Base-by-base conservation (phyloP, 345 rosid genomes). In the Populus alba region DNA sequence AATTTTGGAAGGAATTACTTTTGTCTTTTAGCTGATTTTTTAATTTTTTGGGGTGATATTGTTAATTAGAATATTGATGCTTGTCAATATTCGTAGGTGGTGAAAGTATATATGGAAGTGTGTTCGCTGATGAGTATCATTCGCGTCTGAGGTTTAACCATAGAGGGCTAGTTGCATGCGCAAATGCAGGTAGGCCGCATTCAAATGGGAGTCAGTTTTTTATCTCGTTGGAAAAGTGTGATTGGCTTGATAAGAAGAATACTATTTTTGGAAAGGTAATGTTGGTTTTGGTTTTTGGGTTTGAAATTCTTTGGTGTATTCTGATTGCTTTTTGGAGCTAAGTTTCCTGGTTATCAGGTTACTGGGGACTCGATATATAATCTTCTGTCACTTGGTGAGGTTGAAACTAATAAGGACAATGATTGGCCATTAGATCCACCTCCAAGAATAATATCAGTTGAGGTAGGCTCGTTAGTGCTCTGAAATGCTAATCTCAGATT, bases 161-260 rank as follows among this genome's bases (percentile, higher is more conserved):
- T 82, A 86, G 99, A 66, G 98, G 97, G 20, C 72, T 96, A 66
- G 92, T 96, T 57, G 99, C 98, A 5, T 94, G 95, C 87, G 99
- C 97, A 18, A 94, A 94, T 88, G 93, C 91, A 38, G 92, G 97
- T 76, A 63, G 88, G 10, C 95, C 97, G 0, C 88, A 94, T 85
- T 83, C 99, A 0, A 96, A 94, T 83, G 98, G 98, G 38, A 96
- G 97, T 79, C 98, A 94, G 82, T 96, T 96, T 85, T 96, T 96
- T 77, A 87, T 94, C 66, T 85, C 99, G 31, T 86, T 96, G 87
- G 99, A 94, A 90, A 91, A 87, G 77, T 91, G 90, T 71, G 97
- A 96, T 66, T 94, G 98, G 98, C 94, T 96, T 80, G 97, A 94
- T 75, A 69, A 76, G 55, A 89, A 94, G 80, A 88, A 91, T 62